These are phyloP conservation scores for Henckelia pumila DNA, from an alignment of 257 asterid species.

Conservation along the genomic window DNA sequence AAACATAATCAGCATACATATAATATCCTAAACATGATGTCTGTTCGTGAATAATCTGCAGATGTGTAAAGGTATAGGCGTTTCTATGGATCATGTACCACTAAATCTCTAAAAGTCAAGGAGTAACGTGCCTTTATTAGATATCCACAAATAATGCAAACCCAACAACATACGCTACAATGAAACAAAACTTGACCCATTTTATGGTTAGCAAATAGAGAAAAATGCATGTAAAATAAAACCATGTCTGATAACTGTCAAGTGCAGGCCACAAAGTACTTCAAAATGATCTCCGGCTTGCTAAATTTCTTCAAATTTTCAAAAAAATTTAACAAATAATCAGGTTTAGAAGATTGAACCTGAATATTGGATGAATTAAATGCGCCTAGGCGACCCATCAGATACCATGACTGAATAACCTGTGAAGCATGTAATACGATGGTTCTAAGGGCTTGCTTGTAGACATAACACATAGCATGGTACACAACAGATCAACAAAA, in stretches of 20 bases:
- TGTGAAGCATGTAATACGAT: conserved; percentile 31
- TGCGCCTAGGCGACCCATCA: conserved; percentile 97
- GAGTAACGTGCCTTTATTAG: no score
- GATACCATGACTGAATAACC: conserved; percentile 95
- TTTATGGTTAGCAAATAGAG: not conserved
- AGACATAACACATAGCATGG: not conserved
- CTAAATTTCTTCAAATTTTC: not conserved
- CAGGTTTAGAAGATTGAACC: conserved; percentile 36
- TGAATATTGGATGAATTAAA: conserved; percentile 81
- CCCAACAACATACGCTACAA: not conserved
- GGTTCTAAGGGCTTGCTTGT: conserved; percentile 8
- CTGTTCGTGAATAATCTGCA: no score
- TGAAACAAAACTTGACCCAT: not conserved
- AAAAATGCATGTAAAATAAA: not conserved
- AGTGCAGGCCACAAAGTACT: no score
- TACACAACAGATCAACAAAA: not conserved
- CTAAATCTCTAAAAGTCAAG: no score
- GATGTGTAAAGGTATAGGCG: no score
- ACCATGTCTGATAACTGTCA: not conserved
- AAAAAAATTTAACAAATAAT: no score
- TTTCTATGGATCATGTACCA: no score
- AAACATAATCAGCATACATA: no score
- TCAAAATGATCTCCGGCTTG: not conserved
- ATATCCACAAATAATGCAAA: no score
- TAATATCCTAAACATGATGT: no score